Percentiles rank a stretch among this genome's conserved stretches.
Conservation (phyloP, 148 eudicot genomes). For the Camellia japonica region DNA sequence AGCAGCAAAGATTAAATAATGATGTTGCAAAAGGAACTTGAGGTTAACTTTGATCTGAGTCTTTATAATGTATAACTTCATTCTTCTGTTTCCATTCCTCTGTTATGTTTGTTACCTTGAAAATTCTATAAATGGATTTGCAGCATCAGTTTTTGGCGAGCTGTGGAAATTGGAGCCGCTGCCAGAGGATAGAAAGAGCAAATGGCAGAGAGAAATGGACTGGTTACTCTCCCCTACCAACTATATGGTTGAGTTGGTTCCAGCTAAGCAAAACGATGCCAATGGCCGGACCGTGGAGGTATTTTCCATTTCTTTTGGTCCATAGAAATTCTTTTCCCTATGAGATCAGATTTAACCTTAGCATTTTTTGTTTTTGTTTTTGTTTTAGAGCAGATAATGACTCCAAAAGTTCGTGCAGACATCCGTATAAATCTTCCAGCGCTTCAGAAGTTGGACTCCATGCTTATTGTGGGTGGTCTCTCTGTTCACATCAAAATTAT, state of each 20-base stretch:
- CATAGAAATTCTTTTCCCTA: background rate
- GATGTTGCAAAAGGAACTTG: background rate
- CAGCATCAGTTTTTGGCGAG: conserved; percentile 97
- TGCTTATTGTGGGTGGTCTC: conserved; percentile 76
- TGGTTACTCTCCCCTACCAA: conserved; percentile 92
- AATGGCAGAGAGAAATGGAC: conserved; percentile 85
- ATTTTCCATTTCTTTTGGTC: conserved; percentile 3
- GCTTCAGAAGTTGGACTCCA: conserved; percentile 79
- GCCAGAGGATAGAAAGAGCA: conserved; percentile 62
- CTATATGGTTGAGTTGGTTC: conserved; percentile 92
- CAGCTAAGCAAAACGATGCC: conserved; percentile 65
- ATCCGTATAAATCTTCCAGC: conserved; percentile 80
- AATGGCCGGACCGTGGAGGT: conserved; percentile 84
- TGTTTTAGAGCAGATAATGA: conserved; percentile 64
- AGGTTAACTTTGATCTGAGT: conserved; percentile 7
- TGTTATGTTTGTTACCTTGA: background rate
- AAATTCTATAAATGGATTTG: conserved; percentile 15
- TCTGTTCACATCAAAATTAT: conserved; percentile 17
- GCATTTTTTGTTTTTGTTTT: background rate
- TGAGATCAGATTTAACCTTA: background rate
- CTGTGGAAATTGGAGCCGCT: conserved; percentile 95
- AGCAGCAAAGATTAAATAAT: background rate
- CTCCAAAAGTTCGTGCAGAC: conserved; percentile 80
- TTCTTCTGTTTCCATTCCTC: conserved; percentile 6
- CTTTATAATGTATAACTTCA: background rate